Percentiles rank a stretch among this genome's conserved stretches.
Conservation (phyloP, 352 stramenopile genomes). For the Phytophthora brassicae region DNA sequence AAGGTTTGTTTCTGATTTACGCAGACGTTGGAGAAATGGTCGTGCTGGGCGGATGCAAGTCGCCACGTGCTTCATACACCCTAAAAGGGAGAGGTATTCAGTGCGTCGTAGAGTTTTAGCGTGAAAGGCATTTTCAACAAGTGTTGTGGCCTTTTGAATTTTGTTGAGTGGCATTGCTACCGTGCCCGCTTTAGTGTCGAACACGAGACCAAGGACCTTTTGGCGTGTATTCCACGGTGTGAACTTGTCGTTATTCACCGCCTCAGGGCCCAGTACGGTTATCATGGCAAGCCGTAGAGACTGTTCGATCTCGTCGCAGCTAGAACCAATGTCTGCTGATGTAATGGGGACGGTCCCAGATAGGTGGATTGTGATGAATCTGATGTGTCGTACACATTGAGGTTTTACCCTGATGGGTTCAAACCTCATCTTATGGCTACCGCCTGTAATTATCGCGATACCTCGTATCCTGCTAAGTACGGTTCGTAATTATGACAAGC, state of each 20-base stretch:
- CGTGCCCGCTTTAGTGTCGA: conserved; percentile 1
- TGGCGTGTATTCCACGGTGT: not conserved
- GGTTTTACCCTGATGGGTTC: too few species aligned
- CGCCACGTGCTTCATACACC: conserved; percentile 15
- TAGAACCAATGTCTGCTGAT: not conserved
- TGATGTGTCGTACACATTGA: too few species aligned
- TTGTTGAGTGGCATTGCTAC: conserved; percentile 6
- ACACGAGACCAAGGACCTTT: conserved; percentile 15
- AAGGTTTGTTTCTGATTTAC: not conserved
- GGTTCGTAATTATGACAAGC: too few species aligned
- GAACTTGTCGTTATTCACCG: conserved; percentile 28
- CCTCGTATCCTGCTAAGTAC: too few species aligned
- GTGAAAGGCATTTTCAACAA: not conserved
- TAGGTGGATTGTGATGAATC: too few species aligned
- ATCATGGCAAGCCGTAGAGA: conserved; percentile 16
- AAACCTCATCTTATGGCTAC: too few species aligned
- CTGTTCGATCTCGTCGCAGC: not conserved
- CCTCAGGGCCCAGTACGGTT: not conserved
- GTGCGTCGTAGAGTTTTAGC: not conserved
- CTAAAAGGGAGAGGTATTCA: conserved; percentile 15
- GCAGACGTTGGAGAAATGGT: conserved; percentile 17
- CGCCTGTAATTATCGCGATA: too few species aligned
- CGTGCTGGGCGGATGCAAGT: conserved; percentile 17
- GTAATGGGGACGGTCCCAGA: too few species aligned
- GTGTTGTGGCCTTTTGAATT: not conserved